Percentiles rank a stretch among this genome's conserved stretches.
Evolutionary conservation across 352 stramenopile species (phyloP).

Genomic region (Vaucheria bursata): DNA sequence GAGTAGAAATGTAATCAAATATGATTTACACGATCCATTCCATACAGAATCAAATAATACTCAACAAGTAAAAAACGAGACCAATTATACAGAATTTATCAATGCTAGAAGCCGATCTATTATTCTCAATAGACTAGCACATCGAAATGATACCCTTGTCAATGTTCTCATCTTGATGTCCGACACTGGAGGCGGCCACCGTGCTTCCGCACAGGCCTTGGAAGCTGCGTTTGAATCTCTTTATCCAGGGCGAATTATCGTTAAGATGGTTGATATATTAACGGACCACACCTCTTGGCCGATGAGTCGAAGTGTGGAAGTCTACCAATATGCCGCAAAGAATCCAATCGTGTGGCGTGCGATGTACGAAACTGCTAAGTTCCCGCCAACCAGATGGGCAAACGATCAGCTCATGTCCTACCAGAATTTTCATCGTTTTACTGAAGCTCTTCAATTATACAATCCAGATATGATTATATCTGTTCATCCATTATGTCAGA

Average conservation of each 20-base stretch:
- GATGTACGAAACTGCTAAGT: slow-evolving; percentile 47
- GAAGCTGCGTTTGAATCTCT: slow-evolving; percentile 61
- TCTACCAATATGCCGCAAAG: slow-evolving; percentile 58
- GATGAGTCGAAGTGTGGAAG: slow-evolving; percentile 56
- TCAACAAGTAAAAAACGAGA: background rate
- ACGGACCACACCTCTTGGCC: slow-evolving; percentile 66
- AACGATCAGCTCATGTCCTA: slow-evolving; percentile 42
- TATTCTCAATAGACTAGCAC: background rate
- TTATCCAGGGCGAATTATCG: slow-evolving; percentile 58
- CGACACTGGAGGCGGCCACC: slow-evolving; percentile 67
- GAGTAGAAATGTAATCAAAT: background rate
- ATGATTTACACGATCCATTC: background rate
- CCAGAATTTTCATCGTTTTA: slow-evolving; percentile 42
- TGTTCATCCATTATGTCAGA: slow-evolving; percentile 64
- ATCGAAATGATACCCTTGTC: background rate
- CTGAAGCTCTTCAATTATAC: slow-evolving; percentile 32
- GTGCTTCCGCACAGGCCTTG: slow-evolving; percentile 68
- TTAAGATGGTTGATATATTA: slow-evolving; percentile 69
- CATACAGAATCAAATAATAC: background rate
- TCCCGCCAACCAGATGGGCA: slow-evolving; percentile 41
- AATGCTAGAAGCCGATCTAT: background rate
- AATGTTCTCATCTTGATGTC: slow-evolving; percentile 62
- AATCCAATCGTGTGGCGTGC: slow-evolving; percentile 48
- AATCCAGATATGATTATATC: slow-evolving; percentile 63
- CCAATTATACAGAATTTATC: background rate